Evolutionary conservation across 2,329 filamentous ascomycete species (phyloP), one percentile per base, ranked within the genome.

Genomic region (Thermoascus crustaceus): DNA sequence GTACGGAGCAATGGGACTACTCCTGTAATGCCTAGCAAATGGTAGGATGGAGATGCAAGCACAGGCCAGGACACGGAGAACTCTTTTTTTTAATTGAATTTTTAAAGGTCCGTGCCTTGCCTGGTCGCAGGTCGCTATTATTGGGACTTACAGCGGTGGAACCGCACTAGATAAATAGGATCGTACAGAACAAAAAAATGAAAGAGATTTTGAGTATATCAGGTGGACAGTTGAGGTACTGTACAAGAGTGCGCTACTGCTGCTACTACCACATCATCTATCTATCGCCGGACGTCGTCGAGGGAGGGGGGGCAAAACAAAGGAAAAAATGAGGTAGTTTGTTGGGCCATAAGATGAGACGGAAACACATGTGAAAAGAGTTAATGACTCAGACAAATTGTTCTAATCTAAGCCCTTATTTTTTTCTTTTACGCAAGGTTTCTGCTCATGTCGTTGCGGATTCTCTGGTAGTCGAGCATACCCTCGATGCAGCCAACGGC

Each of bases 401-500:
- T 8, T 13, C n/a, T n/a, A 17, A 22, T 18, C n/a, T 33, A 24
- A 20, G n/a, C n/a, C n/a, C n/a, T n/a, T n/a, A n/a, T n/a, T n/a
- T n/a, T n/a, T n/a, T 34, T 35, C 34, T 24, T 46, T 52, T 62
- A 66, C 39, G 56, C 48, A 34, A 53, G 43, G 70, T 85, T 89
- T 65, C 86, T 80, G 72, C 78, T 86, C 82, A 91, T 91, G 62
- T 91, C 86, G 64, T 77, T 80, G 62, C 87, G 75, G 51, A 68
- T 63, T 42, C 64, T 57, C 47, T 64, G 54, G 55, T 66, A 66
- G 53, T 66, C 74, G 44, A 80, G 61, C 48, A 80, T 62, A 60
- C 80, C 89, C 76, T 96, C 91, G 58, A 96, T 87, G 69, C 78
- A 81, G 50, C 91, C 91, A 48, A 96, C 85, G 21, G 89, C 91